A percentile compares a stretch with the other conserved stretches of the same genome.
These are phyloP conservation scores for Blastocystis sp. DNA, from an alignment of 352 stramenopile species.

Conservation along the genomic window DNA sequence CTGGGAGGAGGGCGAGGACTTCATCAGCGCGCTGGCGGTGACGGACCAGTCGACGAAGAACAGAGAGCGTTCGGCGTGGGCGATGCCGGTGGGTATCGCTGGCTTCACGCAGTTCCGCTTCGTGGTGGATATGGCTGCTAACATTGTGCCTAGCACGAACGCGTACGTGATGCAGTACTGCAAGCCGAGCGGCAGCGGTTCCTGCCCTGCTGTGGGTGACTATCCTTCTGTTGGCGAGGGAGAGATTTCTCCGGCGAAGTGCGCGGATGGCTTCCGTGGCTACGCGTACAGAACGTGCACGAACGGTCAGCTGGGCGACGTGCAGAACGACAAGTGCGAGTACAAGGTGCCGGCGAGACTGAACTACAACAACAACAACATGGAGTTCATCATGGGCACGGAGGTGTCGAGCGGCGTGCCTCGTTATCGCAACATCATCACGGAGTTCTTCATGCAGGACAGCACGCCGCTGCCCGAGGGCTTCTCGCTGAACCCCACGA, in stretches of 20 bases:
- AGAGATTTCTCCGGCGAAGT: conserved; percentile 10
- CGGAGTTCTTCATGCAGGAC: conserved; percentile 2
- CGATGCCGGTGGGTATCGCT: neutral
- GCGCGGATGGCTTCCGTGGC: conserved; percentile 18
- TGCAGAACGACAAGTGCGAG: conserved; percentile 36
- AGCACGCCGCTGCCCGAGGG: neutral
- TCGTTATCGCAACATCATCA: conserved; percentile 16
- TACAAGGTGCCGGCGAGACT: conserved; percentile 23
- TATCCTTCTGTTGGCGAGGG: conserved; percentile 52
- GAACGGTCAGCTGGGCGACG: neutral
- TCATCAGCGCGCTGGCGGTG: neutral
- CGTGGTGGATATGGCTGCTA: neutral
- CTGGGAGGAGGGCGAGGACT: neutral
- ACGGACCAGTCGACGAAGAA: neutral
- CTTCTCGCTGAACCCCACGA: neutral
- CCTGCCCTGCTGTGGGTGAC: conserved; percentile 8
- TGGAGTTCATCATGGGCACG: neutral
- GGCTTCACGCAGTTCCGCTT: conserved; percentile 1
- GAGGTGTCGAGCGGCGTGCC: neutral
- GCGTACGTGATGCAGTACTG: neutral
- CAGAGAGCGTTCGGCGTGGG: neutral
- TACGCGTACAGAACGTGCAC: conserved; percentile 36
- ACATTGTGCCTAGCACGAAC: too few species aligned
- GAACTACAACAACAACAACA: neutral
- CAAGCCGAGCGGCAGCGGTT: neutral